Evolutionary conservation across 768 basidiomycete species (phyloP), one percentile per base, ranked within the genome.

Genomic region (Lactarius deliciosus): DNA sequence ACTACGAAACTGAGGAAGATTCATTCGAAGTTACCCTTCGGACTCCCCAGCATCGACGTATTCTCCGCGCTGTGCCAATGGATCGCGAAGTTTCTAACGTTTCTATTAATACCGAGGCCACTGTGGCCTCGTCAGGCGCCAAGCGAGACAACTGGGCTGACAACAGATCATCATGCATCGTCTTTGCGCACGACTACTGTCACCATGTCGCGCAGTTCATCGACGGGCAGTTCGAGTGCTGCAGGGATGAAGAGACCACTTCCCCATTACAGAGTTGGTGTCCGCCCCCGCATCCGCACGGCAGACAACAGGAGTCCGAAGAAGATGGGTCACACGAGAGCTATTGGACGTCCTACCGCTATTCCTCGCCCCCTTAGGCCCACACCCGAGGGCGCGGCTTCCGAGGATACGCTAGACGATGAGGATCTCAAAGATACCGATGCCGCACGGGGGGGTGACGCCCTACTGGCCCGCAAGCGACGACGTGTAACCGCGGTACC

Each of bases 11-110:
- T 8, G 82, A 85, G 32, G 88, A 89, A 65, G 86, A 88, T 67
- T 83, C 83, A 55, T 88, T 89, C 70, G 81, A 90, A 62, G 78
- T 84, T 38, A 90, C 90, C 0, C 78, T 91, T 66, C 84, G 81
- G 64, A 91, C 90, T 3, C 90, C 90, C 11, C 75, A 80, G 65
- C 77, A 75, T 50, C 69, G 75, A 50, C 69, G 74, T 47, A 57
- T 71, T n/a, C 67, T 72, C 18, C 43, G 63, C 13, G 57, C 72
- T 34, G 66, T 70, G 2, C 64, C 75, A 7, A 65, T 71, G 64
- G 61, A 36, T 3, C 68, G 68, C 43, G 69, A 58, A 28, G 62
- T 60, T 36, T 71, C 70, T n/a, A 71, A 61, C 47, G 11, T 58
- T 41, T 69, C 70, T 8, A 71, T 71, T 47, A 47, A 55, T 15